phyloP scores from a whole-genome alignment of 768 basidiomycete species.

The Lactarius evosmus region DNA sequence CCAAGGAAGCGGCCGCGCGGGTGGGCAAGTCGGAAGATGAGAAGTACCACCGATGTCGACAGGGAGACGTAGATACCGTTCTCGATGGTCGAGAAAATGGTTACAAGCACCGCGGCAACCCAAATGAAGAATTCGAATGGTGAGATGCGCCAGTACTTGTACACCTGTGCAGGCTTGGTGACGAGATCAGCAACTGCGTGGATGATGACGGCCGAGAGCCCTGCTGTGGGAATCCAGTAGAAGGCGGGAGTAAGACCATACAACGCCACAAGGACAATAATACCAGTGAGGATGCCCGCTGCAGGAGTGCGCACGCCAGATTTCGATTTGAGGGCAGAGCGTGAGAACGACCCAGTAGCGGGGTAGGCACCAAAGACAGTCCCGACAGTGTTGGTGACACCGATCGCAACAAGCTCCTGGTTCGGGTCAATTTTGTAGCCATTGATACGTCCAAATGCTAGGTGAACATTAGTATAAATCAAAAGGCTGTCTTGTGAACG shows the following conservation, averaged over 20 bases:
- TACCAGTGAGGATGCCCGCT: conserved; percentile 78
- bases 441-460: conserved; percentile 92
- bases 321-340: conserved; percentile 94
- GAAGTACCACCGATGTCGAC: conserved; percentile 68
- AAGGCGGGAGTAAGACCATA: conserved; percentile 94
- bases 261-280: conserved; percentile 89
- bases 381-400: conserved; percentile 92
- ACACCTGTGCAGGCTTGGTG: conserved; percentile 78
- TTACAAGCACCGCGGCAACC: conserved; percentile 81
- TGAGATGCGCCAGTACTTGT: conserved; percentile 89
- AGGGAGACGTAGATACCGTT: conserved; percentile 90
- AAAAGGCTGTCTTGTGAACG: no score
- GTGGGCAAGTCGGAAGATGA: conserved; percentile 82
- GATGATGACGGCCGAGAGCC: conserved; percentile 91
- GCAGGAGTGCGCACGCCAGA: conserved; percentile 96
- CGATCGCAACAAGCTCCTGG: conserved; percentile 95
- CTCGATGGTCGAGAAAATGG: conserved; percentile 92
- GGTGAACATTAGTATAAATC: not conserved
- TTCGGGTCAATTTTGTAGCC: conserved; percentile 92
- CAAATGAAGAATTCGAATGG: conserved; percentile 92
- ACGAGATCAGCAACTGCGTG: conserved; percentile 89
- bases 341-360: conserved; percentile 96
- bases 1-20: conserved; percentile 92
- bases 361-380: conserved; percentile 91
- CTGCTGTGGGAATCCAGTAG: conserved; percentile 82